Base-by-base conservation (phyloP, 1,139 yeast genomes). In the Debaryomycetaceae sp. region DNA sequence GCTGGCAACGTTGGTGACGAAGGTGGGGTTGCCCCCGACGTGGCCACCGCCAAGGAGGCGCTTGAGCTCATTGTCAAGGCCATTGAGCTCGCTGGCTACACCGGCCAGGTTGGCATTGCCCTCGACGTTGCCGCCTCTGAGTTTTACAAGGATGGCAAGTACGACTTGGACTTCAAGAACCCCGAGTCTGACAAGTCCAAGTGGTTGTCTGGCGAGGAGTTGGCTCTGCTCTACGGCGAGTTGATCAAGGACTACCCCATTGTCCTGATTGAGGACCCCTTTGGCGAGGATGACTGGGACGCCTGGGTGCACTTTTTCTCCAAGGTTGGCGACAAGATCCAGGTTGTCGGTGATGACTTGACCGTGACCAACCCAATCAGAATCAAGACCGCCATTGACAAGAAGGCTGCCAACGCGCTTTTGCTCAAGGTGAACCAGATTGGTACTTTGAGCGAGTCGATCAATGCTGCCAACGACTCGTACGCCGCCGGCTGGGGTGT, bases 1-100 rank as follows among this genome's bases (percentile, higher is more conserved):
- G 97, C 97, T 55, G 96, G 95, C 71, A 89, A 89, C 73, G 96
- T 89, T 60, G 97, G 97, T 78, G 97, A 89, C 69, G 96, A 89
- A 76, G 96, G 97, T 80, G 97, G 97, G 77, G 95, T 89, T 74
- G 96, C 96, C 53, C 97, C 97, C 65, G 84, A 85, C 68, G 79
- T 89, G 52, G 75, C 81, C 46, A 76, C 95, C 51, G 88, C 97
- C 58, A 84, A 78, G 65, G 96, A 89, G 75, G 96, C 96, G 49
- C 74, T 89, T 51, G 95, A 88, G 71, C 81, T 89, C 64, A 85
- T 89, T 62, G 75, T 78, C 51, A 80, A 68, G 45, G 85, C 96
- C 58, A 88, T 89, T 63, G 83, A 79, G 59, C 64, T 70, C 49
- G 95, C 96, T 48, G 97, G 97, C 57, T 86, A 88, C 82, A 80